Evolutionary conservation across 306 rosid genomes (phyloP), one percentile per base, ranked within the genome.

Genomic region (Fragaria ananassa): DNA sequence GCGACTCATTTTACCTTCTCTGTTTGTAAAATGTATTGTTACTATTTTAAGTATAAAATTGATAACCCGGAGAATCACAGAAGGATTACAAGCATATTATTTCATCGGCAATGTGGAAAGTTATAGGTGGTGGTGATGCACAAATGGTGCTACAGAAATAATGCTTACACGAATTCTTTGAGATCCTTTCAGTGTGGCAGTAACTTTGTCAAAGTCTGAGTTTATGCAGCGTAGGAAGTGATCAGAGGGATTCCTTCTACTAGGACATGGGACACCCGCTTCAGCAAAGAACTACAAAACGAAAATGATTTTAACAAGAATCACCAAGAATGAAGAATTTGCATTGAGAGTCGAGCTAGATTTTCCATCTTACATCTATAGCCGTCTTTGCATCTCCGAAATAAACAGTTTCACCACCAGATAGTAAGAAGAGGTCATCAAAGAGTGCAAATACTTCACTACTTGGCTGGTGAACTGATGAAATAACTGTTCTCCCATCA

Each of bases 371-470:
- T 85, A 89, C 97, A 91, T 92, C 90, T 0, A 88, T 70, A 7
- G 97, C 97, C 46, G 61, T 79, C 86, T 89, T 92, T 10, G 97
- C 96, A 79, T 92, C 96, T 76, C 97, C 97, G 66, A 89, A 92
- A 70, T 87, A 92, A 56, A 92, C 97, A 4, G 97, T 86, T 78
- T 92, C 96, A 1, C 97, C 97, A 19, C 96, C 81, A 68, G 97
- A 92, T 0, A 92, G 82, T 50, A 92, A 83, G 91, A 79, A 92
- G 35, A 92, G 97, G 71, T 92, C 93, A 85, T 92, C 97, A 84
- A 92, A 92, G 77, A 92, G 97, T 3, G 97, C 89, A 84, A 92
- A 92, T 1, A 92, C 93, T 81, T 92, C 97, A 64, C 97, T 88
- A 39, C 96, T 92, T 10, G 96, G 97, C 57, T 92, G 96, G 83